phyloP scores from a whole-genome alignment of 805 yeast species.

The Brettanomyces nanus region DNA sequence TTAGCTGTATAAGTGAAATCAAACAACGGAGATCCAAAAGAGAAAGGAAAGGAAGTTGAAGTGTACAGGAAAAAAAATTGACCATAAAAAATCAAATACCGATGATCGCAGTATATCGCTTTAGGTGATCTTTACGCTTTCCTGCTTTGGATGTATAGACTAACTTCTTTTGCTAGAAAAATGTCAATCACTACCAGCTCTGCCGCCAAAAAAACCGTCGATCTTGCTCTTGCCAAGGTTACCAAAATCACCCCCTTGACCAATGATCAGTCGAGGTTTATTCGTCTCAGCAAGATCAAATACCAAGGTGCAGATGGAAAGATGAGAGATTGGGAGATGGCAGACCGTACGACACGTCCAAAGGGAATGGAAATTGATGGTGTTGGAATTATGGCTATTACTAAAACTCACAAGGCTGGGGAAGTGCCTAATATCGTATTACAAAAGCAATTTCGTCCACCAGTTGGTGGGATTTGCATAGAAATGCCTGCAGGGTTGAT shows the following conservation, averaged over 20 bases:
- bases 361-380: slow-evolving; percentile 67
- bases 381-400: slow-evolving; percentile 77
- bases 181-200: slow-evolving; percentile 5
- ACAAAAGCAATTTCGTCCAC: slow-evolving; percentile 91
- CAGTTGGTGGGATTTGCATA: slow-evolving; percentile 78
- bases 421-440: slow-evolving; percentile 44
- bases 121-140: too few species aligned
- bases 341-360: slow-evolving; percentile 69
- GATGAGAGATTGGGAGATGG: slow-evolving; percentile 83
- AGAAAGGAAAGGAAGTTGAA: too few species aligned
- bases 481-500: slow-evolving; percentile 95
- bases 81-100: too few species aligned
- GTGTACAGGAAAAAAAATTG: too few species aligned
- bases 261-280: slow-evolving; percentile 52
- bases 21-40: too few species aligned
- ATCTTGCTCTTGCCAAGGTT: slow-evolving; percentile 20
- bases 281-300: slow-evolving; percentile 54
- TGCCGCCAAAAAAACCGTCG: background rate
- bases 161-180: background rate
- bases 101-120: too few species aligned
- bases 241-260: slow-evolving; percentile 24
- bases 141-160: slow-evolving; percentile 3
- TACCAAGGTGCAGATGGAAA: slow-evolving; percentile 69
- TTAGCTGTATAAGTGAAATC: too few species aligned
- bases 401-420: slow-evolving; percentile 29